Evolutionary conservation across 345 rosid genomes (phyloP), one percentile per base, ranked within the genome.

Genomic region (Populus deltoides): DNA sequence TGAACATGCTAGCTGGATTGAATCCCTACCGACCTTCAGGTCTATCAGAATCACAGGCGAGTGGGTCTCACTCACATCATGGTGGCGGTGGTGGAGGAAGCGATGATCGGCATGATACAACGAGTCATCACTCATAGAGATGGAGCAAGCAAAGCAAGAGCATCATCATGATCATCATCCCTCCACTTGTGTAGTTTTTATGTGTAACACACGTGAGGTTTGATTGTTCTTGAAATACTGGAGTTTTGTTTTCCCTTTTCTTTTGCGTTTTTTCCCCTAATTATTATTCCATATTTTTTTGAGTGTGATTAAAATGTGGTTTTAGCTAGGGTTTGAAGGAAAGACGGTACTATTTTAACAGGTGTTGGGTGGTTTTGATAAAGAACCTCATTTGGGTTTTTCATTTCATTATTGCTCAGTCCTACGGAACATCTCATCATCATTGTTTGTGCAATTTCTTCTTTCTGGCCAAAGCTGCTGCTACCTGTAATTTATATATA

Each of bases 151-250:
- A n/a, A 55, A 16, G 62, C 62, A 25, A 65, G 20, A 59, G 27
- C 69, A 66, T 76, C 72, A 68, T 47, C 78, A 78, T 75, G 68
- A 17, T 47, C 53, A 63, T 65, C 77, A 67, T 27, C 71, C 47
- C 77, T 31, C 75, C 71, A 59, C 78, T 71, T 83, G 86, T 86
- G 85, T 78, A 83, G 85, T 85, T 87, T 82, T 88, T 86, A 36
- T 88, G 87, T 89, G 89, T 88, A 83, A 82, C 89, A 86, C 89
- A 90, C 92, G 93, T 87, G 93, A 90, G 91, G 86, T 87, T 88
- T 87, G 86, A 83, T 88, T 75, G 87, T 57, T 83, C 81, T 84
- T 84, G 63, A 36, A 49, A 81, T 71, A 84, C 79, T 86, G 88
- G 91, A 89, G 90, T 80, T 90, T 85, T 85, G 82, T 68, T 81